Evolutionary conservation across 306 rosid species (phyloP), one percentile per base, ranked within the genome.

Genomic region (Vicia villosa): DNA sequence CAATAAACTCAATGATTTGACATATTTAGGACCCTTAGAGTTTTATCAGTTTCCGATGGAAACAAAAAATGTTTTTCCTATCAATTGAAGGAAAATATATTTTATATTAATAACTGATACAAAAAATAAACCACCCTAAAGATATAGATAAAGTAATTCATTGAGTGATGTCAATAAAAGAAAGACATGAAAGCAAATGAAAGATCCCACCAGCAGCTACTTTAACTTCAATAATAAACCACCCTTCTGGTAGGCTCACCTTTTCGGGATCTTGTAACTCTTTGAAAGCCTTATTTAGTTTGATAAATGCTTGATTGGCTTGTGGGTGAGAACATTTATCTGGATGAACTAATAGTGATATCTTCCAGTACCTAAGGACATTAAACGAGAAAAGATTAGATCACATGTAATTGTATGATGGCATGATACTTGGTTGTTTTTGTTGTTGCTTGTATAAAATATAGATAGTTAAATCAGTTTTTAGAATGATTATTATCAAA

Each of bases 291-390:
- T 93, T 90, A 64, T 93, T 93, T 83, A 90, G 70, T 82, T 85
- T 88, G 38, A 90, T 84, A 85, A 93, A 93, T 63, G 98, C 97
- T 84, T 86, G 91, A 66, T 90, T 82, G 50, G 98, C 97, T 73
- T 88, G 96, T 72, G 97, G 98, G 81, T 93, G 98, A 72, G 95
- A 79, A 73, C 98, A 93, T 84, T 93, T 93, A 82, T 93, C 98
- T n/a, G 98, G 98, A 64, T 93, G 98, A 81, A 93, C 98, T 84
- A 93, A 82, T 70, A 93, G 94, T 55, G 98, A 90, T 15, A 86
- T 82, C 86, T 93, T 93, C 98, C 98, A 93, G 69, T 93, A 93
- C 88, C 98, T 90, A 38, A 63, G 14, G 54, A 13, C 17, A 72
- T 67, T 37, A 67, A 71, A 52, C 3, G 22, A 66, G 72, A 76